Percentiles rank a stretch among this genome's conserved stretches.
Evolutionary conservation across 2,329 filamentous ascomycete genomes (phyloP).

Genomic region (Cadophora gregata): DNA sequence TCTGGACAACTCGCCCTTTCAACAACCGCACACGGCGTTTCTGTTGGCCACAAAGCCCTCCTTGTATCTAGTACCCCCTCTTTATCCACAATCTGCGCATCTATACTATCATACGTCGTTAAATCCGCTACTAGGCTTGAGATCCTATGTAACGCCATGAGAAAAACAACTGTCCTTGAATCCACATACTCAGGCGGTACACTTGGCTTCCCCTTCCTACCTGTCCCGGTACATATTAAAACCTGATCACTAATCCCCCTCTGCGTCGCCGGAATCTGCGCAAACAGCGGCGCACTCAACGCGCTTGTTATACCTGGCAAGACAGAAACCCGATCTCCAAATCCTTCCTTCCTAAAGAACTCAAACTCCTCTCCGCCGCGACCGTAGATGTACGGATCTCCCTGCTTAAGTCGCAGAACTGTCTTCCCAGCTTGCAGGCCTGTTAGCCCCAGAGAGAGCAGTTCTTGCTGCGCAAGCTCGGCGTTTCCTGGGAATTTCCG

Average conservation of each 20-base stretch:
- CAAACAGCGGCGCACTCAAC: conserved; percentile 85
- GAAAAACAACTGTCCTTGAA: conserved; percentile 84
- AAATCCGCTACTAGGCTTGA: conserved; percentile 75
- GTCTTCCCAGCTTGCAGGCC: conserved; percentile 73
- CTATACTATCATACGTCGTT: conserved; percentile 50
- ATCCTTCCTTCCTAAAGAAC: conserved; percentile 78
- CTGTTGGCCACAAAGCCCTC: conserved; percentile 68
- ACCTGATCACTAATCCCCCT: conserved; percentile 90
- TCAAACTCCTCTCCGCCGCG: conserved; percentile 91
- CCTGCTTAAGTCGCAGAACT: conserved; percentile 92
- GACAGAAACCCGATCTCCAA: conserved; percentile 68
- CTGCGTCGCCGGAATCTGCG: conserved; percentile 86
- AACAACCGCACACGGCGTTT: conserved; percentile 90
- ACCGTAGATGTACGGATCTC: conserved; percentile 95
- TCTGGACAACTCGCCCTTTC: conserved; percentile 94
- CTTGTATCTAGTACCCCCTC: conserved; percentile 43
- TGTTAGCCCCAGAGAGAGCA: conserved; percentile 77
- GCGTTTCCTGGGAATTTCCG: conserved; percentile 98
- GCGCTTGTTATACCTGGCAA: conserved; percentile 92
- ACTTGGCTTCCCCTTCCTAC: conserved; percentile 84
- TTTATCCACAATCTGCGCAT: conserved; percentile 44
- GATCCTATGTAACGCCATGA: conserved; percentile 94
- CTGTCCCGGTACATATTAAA: conserved; percentile 94
- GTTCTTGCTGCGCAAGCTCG: conserved; percentile 89
- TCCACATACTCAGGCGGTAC: conserved; percentile 79